Conservation (phyloP, 345 rosid species). For the Conringia planisiliqua region DNA sequence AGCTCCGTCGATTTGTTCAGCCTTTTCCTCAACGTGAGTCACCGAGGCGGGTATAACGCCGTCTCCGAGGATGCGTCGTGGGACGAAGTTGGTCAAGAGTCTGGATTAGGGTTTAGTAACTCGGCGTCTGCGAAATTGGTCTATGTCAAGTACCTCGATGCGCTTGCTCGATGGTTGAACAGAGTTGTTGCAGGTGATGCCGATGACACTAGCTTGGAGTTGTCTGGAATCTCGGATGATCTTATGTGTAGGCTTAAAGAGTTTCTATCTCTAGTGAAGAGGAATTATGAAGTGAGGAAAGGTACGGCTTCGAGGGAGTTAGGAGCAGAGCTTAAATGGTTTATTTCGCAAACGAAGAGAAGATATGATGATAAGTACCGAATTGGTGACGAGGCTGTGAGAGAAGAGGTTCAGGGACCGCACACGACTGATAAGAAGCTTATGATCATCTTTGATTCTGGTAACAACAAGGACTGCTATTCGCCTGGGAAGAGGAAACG, state of each 20-base stretch:
- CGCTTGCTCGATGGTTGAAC: constrained; percentile 45
- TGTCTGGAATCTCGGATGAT: constrained; percentile 29
- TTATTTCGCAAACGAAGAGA: constrained; percentile 21
- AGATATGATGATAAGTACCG: constrained; percentile 20
- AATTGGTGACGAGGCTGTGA: constrained; percentile 30
- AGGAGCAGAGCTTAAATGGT: constrained; percentile 27
- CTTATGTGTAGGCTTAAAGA: constrained; percentile 37
- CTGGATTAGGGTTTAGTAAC: constrained; percentile 36
- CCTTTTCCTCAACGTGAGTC: constrained; percentile 46
- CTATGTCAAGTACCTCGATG: constrained; percentile 48
- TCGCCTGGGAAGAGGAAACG: constrained; percentile 50
- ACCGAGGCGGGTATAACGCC: constrained; percentile 44
- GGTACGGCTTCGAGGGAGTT: constrained; percentile 14
- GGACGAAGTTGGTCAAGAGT: constrained; percentile 50
- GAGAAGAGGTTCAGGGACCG: not conserved
- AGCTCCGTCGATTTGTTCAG: constrained; percentile 46
- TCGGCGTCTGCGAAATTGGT: constrained; percentile 43
- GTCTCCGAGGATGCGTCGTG: constrained; percentile 46
- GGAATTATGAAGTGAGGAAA: constrained; percentile 29
- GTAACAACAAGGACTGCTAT: not conserved
- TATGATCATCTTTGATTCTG: not conserved
- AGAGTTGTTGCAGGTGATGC: constrained; percentile 23
- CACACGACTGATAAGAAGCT: not conserved
- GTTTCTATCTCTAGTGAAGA: constrained; percentile 34
- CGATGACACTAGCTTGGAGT: constrained; percentile 12